Evolutionary conservation across 2,329 filamentous ascomycete genomes (phyloP).

Genomic region (Beauveria sp.): DNA sequence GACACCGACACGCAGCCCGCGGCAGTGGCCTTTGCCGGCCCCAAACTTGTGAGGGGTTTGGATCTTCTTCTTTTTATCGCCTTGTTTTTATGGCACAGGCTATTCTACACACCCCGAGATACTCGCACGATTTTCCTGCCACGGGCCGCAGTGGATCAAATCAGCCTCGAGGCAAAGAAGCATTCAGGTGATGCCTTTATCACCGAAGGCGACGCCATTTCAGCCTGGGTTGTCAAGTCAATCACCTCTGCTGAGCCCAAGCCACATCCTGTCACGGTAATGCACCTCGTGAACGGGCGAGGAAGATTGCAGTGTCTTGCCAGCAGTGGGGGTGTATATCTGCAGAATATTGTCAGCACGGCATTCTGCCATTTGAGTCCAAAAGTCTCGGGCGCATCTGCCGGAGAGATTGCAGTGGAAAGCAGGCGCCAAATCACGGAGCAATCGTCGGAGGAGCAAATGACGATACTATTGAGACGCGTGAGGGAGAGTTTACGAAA

Average conservation of each 20-base stretch:
- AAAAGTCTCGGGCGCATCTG: not conserved
- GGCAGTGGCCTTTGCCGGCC: not conserved
- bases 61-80: not conserved
- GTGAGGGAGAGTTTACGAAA: not conserved
- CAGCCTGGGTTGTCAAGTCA: constrained; percentile 27
- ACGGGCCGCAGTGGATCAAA: not conserved
- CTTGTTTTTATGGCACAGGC: not conserved
- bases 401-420: not conserved
- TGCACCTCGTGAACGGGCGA: constrained; percentile 17
- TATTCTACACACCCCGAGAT: not conserved
- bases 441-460: constrained; percentile 3
- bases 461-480: not conserved
- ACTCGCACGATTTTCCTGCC: not conserved
- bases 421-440: not conserved
- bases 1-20: not conserved
- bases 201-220: constrained; percentile 35
- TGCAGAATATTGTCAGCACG: constrained; percentile 3
- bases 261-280: constrained; percentile 16
- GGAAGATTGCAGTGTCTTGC: not conserved
- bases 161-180: constrained; percentile 19
- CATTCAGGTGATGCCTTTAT: constrained; percentile 24
- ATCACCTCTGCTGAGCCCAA: constrained; percentile 12
- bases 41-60: not conserved
- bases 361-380: not conserved
- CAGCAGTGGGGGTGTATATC: not conserved